Conservation (phyloP, 768 basidiomycete genomes). For the Crassisporium funariophilum region DNA sequence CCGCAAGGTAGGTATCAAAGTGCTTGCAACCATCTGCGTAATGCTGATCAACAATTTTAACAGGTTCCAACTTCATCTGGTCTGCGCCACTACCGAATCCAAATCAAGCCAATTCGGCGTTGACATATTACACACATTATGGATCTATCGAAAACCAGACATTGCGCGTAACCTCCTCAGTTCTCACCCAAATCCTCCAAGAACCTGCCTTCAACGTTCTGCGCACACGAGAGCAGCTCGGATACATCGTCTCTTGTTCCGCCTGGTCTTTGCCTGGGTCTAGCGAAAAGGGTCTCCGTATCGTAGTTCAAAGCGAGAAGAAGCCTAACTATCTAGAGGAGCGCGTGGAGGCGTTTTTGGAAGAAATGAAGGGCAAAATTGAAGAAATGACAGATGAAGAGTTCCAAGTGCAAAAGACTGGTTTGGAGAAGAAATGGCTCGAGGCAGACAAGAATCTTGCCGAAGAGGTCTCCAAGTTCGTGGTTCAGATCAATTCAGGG, state of each 20-base stretch:
- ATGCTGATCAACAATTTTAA: slow-evolving; percentile 1
- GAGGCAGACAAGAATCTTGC: slow-evolving; percentile 88
- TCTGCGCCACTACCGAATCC: slow-evolving; percentile 72
- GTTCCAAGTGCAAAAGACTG: slow-evolving; percentile 76
- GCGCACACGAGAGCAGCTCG: slow-evolving; percentile 93
- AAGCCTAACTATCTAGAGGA: slow-evolving; percentile 78
- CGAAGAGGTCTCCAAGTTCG: slow-evolving; percentile 76
- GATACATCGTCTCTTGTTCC: slow-evolving; percentile 81
- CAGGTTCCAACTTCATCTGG: slow-evolving; percentile 75
- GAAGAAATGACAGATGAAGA: slow-evolving; percentile 69
- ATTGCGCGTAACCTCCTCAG: slow-evolving; percentile 63
- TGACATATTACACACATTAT: slow-evolving; percentile 85
- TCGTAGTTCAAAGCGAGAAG: slow-evolving; percentile 89
- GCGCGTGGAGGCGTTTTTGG: slow-evolving; percentile 87
- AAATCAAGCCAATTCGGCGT: slow-evolving; percentile 82
- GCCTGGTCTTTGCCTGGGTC: slow-evolving; percentile 61
- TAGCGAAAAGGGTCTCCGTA: slow-evolving; percentile 73
- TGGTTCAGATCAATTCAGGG: slow-evolving; percentile 71
- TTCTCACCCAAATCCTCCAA: slow-evolving; percentile 82
- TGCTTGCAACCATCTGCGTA: slow-evolving; percentile 1
- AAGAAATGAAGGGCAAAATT: slow-evolving; percentile 67
- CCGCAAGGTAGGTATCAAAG: slow-evolving; percentile 56
- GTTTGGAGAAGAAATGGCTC: slow-evolving; percentile 78
- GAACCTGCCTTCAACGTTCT: slow-evolving; percentile 92
- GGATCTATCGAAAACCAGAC: slow-evolving; percentile 67